These are phyloP conservation scores for Nannochloropsis salina DNA, from an alignment of 108 stramenopile species.

Conservation along the genomic window DNA sequence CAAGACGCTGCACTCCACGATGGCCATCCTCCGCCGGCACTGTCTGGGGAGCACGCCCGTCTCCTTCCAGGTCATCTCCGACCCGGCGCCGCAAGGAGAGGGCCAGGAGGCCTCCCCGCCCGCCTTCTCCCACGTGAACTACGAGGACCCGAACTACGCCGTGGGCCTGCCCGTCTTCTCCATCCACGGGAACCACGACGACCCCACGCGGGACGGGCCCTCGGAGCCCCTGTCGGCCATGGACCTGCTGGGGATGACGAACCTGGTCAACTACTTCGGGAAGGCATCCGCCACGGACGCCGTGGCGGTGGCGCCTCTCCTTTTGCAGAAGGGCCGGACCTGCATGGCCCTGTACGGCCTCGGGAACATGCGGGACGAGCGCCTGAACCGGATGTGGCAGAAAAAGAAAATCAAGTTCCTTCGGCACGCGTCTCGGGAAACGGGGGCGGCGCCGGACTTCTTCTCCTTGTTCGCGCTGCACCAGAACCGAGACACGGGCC, in stretches of 20 bases:
- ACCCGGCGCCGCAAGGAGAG: constrained; percentile 35
- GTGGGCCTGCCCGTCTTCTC: constrained; percentile 90
- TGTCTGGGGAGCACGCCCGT: constrained; percentile 75
- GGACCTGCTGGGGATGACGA: constrained; percentile 74
- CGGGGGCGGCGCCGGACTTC: constrained; percentile 46
- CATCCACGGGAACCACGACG: constrained; percentile 98
- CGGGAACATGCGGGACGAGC: constrained; percentile 92
- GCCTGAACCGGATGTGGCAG: constrained; percentile 90
- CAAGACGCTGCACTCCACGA: constrained; percentile 72
- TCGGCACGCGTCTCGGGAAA: constrained; percentile 54
- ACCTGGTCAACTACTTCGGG: constrained; percentile 95
- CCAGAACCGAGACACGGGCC: constrained; percentile 90
- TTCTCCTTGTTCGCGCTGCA: constrained; percentile 93
- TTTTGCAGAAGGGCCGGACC: constrained; percentile 84
- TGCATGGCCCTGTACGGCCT: constrained; percentile 86
- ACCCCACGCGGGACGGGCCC: constrained; percentile 71
- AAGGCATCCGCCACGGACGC: constrained; percentile 62
- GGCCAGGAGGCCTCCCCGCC: neutral
- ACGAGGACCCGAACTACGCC: constrained; percentile 65
- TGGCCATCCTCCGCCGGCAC: constrained; percentile 81
- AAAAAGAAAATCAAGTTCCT: constrained; percentile 71
- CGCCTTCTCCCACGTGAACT: constrained; percentile 66
- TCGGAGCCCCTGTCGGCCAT: constrained; percentile 71
- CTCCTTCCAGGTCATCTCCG: constrained; percentile 42
- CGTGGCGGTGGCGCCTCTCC: constrained; percentile 73